These are phyloP conservation scores for Fraxinus albicans DNA, from an alignment of 305 asterid species.

Conservation along the genomic window DNA sequence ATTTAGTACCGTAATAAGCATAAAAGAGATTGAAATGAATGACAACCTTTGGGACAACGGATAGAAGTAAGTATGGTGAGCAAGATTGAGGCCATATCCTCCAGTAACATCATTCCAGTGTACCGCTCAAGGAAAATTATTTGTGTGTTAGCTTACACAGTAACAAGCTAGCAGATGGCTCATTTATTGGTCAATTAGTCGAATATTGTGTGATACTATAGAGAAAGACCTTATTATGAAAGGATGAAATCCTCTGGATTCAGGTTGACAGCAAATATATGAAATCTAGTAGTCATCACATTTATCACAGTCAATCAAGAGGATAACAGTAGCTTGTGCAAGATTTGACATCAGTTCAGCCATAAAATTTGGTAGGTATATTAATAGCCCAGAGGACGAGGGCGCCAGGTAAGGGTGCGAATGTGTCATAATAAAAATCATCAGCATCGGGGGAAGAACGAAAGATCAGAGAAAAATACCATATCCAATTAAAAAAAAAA, in stretches of 20 bases:
- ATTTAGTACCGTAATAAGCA: background rate
- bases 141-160: background rate
- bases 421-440: background rate
- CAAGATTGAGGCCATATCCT: conserved; percentile 96
- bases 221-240: background rate
- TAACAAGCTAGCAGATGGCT: background rate
- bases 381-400: background rate
- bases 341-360: conserved; percentile 6
- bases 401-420: background rate
- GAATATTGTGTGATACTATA: background rate
- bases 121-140: conserved; percentile 54
- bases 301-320: background rate
- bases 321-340: background rate
- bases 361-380: background rate
- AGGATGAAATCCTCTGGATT: background rate
- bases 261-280: background rate
- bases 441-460: too few species aligned
- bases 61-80: conserved; percentile 81
- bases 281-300: background rate
- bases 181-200: background rate
- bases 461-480: too few species aligned
- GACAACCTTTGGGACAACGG: conserved; percentile 86
- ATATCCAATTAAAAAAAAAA: too few species aligned
- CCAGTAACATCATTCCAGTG: conserved; percentile 91
- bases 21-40: background rate